Evolutionary conservation across 177 flowering plant species (phyloP), one percentile per base, ranked within the genome.

Genomic region (Tripterygium wilfordii): DNA sequence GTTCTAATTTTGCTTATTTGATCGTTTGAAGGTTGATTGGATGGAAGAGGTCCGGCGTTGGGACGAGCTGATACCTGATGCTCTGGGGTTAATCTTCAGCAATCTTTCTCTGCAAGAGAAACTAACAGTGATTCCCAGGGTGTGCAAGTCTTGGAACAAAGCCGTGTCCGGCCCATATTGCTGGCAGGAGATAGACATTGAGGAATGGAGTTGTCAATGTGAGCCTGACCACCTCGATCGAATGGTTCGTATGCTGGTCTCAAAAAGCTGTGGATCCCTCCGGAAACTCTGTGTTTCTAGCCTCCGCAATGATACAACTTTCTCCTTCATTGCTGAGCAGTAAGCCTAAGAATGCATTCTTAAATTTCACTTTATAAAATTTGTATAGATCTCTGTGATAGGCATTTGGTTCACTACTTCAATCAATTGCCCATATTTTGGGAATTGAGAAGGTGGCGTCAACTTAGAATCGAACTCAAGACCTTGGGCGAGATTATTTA

Each of bases 181-280:
- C 58, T 87, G 96, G 96, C 88, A 81, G 58, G 87, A 88, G 69
- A 81, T 88, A 14, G 85, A 88, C 66, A 79, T 88, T 47, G 79
- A 77, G 48, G 87, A 78, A 27, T 85, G 95, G 95, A 77, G 95
- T 43, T 54, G 27, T 4, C 45, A 48, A 0, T 48, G 66, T 54
- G 43, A 57, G 5, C 78, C 79, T 1, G 72, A 77, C 18, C 56
- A 58, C 5, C 24, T 79, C 4, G 83, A 85, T 36, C 57, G 67
- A 16, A 79, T 88, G 88, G 71, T 85, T 37, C 69, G 36, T 29
- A 53, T 82, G 74, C 64, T 88, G 38, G 58, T 88, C 21, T 25
- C 51, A 1, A 69, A 89, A 61, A 82, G 89, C 65, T 45, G 58
- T 28, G 87, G 89, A 8, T 79, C 85, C 1, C 74, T 75, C 8